Conservation (phyloP, 2,329 filamentous ascomycete genomes). For the Polytolypa hystricis region DNA sequence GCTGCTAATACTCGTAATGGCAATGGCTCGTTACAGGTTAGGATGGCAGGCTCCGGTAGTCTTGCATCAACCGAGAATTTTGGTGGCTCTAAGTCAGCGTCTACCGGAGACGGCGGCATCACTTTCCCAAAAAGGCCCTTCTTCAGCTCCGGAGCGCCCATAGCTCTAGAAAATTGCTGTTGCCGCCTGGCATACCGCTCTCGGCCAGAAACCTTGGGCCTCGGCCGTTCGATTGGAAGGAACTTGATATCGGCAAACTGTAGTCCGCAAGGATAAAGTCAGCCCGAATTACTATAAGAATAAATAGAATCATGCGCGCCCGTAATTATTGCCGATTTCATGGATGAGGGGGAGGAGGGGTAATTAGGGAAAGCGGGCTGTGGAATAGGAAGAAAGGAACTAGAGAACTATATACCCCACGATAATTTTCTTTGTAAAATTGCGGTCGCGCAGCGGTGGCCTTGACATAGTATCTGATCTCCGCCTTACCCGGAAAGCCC, state of each 20-base stretch:
- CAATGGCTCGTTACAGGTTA: conserved; percentile 80
- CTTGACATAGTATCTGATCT: conserved; percentile 91
- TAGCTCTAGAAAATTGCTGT: conserved; percentile 43
- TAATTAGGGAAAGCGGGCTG: not conserved
- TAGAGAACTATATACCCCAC: conserved; percentile 35
- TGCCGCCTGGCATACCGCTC: conserved; percentile 75
- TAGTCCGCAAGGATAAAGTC: conserved; percentile 12
- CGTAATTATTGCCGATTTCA: too few species aligned
- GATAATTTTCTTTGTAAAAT: conserved; percentile 82
- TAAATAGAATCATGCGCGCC: too few species aligned
- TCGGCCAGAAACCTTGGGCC: conserved; percentile 53
- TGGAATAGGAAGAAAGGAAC: too few species aligned
- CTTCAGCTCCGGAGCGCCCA: conserved; percentile 34
- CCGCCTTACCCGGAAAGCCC: conserved; percentile 77
- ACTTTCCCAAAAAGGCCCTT: conserved; percentile 48
- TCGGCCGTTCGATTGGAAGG: conserved; percentile 81
- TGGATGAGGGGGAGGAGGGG: not conserved
- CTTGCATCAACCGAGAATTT: conserved; percentile 70
- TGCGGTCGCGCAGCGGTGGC: conserved; percentile 85
- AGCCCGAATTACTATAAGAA: too few species aligned
- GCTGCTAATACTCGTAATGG: conserved; percentile 71
- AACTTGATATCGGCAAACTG: conserved; percentile 61
- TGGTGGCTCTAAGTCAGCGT: conserved; percentile 30
- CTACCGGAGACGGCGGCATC: conserved; percentile 17
- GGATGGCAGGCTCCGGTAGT: conserved; percentile 72